Conservation (phyloP, 23 red algal genomes). For the Agarophyton chilense region DNA sequence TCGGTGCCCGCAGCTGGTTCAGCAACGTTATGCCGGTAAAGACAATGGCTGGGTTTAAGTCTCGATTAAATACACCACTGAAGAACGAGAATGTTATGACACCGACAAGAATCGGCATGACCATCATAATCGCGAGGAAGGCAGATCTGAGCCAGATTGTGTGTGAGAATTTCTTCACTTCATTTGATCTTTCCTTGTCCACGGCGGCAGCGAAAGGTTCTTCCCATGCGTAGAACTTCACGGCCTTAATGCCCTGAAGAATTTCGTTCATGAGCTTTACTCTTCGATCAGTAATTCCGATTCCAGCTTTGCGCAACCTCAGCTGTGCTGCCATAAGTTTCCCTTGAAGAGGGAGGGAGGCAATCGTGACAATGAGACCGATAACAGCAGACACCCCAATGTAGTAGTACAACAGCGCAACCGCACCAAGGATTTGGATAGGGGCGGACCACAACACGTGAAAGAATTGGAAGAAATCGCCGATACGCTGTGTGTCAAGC, state of each 20-base stretch:
- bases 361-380: constrained; percentile 72
- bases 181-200: constrained; percentile 58
- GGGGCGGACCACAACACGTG: constrained; percentile 90
- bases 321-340: constrained; percentile 58
- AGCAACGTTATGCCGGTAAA: constrained; percentile 89
- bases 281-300: constrained; percentile 85
- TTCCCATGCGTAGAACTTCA: constrained; percentile 99
- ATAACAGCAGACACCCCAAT: constrained; percentile 89
- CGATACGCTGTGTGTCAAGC: constrained; percentile 93
- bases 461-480: constrained; percentile 83
- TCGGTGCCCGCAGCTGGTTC: constrained; percentile 86
- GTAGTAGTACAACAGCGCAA: constrained; percentile 82
- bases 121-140: constrained; percentile 82
- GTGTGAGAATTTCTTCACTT: constrained; percentile 65
- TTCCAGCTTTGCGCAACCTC: constrained; percentile 42
- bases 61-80: constrained; percentile 77
- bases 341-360: constrained; percentile 75
- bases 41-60: constrained; percentile 72
- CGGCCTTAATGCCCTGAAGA: constrained; percentile 94
- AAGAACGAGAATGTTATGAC: constrained; percentile 94
- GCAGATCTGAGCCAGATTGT: constrained; percentile 79
- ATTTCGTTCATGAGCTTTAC: constrained; percentile 98
- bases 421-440: constrained; percentile 83
- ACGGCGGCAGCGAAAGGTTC: constrained; percentile 77
- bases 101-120: constrained; percentile 78